Base-by-base conservation (phyloP, 192 early-diverging fungal species). In the Coemansia umbellata region DNA sequence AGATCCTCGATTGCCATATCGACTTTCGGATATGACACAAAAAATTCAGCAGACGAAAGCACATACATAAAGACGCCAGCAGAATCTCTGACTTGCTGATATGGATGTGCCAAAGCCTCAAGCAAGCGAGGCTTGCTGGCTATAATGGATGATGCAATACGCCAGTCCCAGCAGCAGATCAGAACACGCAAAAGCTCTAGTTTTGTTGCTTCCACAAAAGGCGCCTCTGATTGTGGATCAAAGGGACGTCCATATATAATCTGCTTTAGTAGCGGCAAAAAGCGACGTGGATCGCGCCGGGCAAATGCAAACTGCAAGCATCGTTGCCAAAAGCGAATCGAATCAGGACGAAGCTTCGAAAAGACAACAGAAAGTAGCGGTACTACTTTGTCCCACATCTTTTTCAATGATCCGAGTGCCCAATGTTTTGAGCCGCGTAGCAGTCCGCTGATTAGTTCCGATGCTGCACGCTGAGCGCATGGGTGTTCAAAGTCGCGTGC, bases 381-480 rank as follows among this genome's bases (percentile, higher is more conserved):
- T 7, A 78, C 70, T 31, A 92, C 42, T 82, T 81, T 85, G 3
- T 48, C 58, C 92, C 92, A 94, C 61, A 95, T 63, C 11, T 50
- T 58, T 9, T 53, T 54, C 41, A 76, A 48, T 36, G 66, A 54
- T 7, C 50, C 59, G 7, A 66, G 44, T 4, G 59, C 53, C 93
- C 93, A 98, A 62, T 96, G 89, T 63, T 94, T 98, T 47, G 80
- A 82, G 4, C 94, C 95, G 18, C 91, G 84, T 18, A 98, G 63
- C 21, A 95, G 28, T 4, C 95, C 95, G 3, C 78, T 84, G 4
- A 91, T 44, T 18, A 94, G 57, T 55, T 96, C 94, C 5, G 87
- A 61, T 0, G 85, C 90, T 1, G 91, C 87, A 13, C 92, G 78
- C 60, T 96, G 95, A 8, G 85, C 63, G 43, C 83, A 82, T 49